Base-by-base conservation (phyloP, 805 yeast species). In the Yamadazyma sp. region DNA sequence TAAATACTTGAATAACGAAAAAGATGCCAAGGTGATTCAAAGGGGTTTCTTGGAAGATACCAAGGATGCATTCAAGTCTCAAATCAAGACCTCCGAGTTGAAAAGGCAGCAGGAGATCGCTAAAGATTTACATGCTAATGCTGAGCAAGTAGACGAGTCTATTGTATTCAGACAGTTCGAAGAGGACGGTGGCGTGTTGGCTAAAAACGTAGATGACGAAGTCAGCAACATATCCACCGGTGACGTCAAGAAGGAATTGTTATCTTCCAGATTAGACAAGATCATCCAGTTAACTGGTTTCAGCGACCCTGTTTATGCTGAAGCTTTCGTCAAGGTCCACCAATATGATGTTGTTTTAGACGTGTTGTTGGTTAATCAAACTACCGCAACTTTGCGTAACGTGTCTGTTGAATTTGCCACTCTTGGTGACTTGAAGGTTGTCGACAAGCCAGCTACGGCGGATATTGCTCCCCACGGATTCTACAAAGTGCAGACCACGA, bases 381-480 rank as follows among this genome's bases (percentile, higher is more conserved):
- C 99, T 2, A 81, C 80, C 4, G 84, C 78, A 44, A 93, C 99
- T 3, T 75, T 93, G 60, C 84, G 95, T 54, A 91, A 95, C 60
- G 68, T 93, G 47, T 81, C 88, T 35, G 95, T 91, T 40, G 98
- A 93, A 62, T 90, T 93, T 67, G 96, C 96, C 37, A 87, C 97
- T 1, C 71, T 93, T 35, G 99, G 99, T 44, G 99, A 93, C 59
- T 75, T 93, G 61, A 90, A 91, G 70, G 95, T 93, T 32, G 83
- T 90, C 36, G 98, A 93, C 55, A 82, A 82, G 52, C 96, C 98
- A 31, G 72, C 87, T 2, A 79, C 95, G 11, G 88, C 84, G 27
- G 93, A 91, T 57, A 77, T 93, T 44, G 96, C 95, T 16, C 96
- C 99, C n/a, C 96, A 90, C 64, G 96, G 96, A 14, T 93, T 93